Evolutionary conservation across 805 yeast species (phyloP), one percentile per base, ranked within the genome.

Genomic region (Saccharomycopsis microspora): DNA sequence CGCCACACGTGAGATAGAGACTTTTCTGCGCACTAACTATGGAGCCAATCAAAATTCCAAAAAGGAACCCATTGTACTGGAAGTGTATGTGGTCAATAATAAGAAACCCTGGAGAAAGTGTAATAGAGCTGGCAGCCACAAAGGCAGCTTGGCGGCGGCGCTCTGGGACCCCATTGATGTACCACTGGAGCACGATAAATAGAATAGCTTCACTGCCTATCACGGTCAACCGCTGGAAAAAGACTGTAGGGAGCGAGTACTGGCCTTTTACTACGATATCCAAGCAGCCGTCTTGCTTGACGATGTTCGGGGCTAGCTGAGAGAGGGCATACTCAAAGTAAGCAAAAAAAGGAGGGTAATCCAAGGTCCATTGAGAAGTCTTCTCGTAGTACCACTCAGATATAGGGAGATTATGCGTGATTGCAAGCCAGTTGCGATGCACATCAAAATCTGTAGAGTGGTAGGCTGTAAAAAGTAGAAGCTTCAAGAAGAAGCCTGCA

Each of bases 311-410:
- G 1, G 84, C 90, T 47, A 85, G 71, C 45, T 71, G 80, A 0
- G 95, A 71, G 43, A 93, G 61, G 3, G 72, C 27, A 85, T 88
- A 87, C 63, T 93, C 98, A 57, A 93, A 90, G 64, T 87, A 89
- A 0, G 98, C 98, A 64, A 93, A 93, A 58, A 88, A 85, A 0
- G 99, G 99, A 7, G 99, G 98, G 64, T 90, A 93, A 63, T 93
- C 98, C 39, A 93, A 67, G 0, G 97, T 93, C 97, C 97, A 93
- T 60, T 84, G 88, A 41, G 77, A 74, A 0, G 86, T 78, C 42
- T 70, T 63, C 54, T 93, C 96, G 39, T 71, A 61, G 60, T 93
- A 93, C 99, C 99, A 93, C 47, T 82, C 61, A 10, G 65, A 65
- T 11, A 89, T 43, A 0, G 97, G 97, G 19, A 89, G 64, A 4